Conservation (phyloP, 176 grass and related monocot genomes). For the Olyra latifolia region DNA sequence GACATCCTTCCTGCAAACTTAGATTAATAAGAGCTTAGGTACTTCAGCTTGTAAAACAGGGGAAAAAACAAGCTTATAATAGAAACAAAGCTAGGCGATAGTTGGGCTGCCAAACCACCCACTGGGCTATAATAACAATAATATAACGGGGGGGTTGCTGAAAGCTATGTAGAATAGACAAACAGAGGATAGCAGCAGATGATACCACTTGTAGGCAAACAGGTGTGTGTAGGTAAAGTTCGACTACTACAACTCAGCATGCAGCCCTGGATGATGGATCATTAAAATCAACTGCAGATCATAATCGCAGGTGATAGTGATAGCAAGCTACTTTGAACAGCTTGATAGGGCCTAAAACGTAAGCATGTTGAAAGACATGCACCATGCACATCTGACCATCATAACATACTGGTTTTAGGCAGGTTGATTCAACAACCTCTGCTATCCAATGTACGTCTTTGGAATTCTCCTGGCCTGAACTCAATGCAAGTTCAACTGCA, state of each 20-base stretch:
- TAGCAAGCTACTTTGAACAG: slow-evolving; percentile 33
- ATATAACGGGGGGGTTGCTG: not conserved
- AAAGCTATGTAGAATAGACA: slow-evolving; percentile 29
- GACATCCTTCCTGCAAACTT: not conserved
- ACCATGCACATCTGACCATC: not conserved
- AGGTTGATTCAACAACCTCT: slow-evolving; percentile 15
- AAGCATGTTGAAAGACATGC: slow-evolving; percentile 15
- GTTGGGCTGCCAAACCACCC: slow-evolving; percentile 32
- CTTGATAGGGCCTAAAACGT: not conserved
- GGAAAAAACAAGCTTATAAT: slow-evolving; percentile 14
- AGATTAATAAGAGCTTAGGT: slow-evolving; percentile 24
- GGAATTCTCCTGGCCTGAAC: not conserved
- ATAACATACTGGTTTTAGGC: not conserved
- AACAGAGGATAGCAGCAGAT: not conserved
- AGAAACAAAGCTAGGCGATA: slow-evolving; percentile 38
- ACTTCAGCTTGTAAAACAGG: slow-evolving; percentile 17
- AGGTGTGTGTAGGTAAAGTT: not conserved
- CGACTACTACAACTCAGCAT: not conserved
- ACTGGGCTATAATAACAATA: not conserved
- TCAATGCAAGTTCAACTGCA: slow-evolving; percentile 20
- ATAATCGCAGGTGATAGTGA: not conserved
- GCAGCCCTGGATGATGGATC: not conserved
- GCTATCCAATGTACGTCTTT: not conserved
- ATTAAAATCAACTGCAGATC: not conserved
- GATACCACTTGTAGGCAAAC: slow-evolving; percentile 25